Base-by-base conservation (phyloP, 176 grass and related monocot genomes). In the Musa schizocarpa region DNA sequence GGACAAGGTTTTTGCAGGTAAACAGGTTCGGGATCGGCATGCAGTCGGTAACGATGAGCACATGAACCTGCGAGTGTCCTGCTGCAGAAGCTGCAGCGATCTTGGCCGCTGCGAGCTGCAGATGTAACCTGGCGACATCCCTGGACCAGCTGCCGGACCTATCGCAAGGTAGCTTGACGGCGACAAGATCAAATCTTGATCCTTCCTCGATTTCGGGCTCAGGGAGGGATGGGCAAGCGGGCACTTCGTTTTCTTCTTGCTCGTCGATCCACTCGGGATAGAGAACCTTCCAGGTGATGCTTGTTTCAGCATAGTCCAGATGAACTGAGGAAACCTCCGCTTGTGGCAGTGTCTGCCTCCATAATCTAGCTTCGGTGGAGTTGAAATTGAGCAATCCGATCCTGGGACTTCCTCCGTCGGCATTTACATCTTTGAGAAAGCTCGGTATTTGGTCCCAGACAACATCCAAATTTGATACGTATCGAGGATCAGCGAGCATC, bases 261-360 rank as follows among this genome's bases (percentile, higher is more conserved):
- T 73, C 71, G 71, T 73, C 71, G 51, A 73, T 73, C 71, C 71
- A 73, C 1, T 73, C 71, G 2, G 71, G 71, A 16, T 73, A 73
- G 12, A 73, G 71, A 21, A 13, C 9, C n/a, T 26, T 14, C 71
- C 71, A 73, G 5, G 12, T 54, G 71, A 73, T 73, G 71, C 23
- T 73, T n/a, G 50, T 54, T 14, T 24, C 52, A 1, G 71, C 71
- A 21, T 73, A 26, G 1, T 54, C 52, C 52, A 73, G 71, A 2
- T n/a, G 52, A 19, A 73, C 22, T 4, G 52, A 12, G 12, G 71
- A 55, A 16, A 73, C 50, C n/a, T 73, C 71, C 25, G 71, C 71
- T 25, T 54, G 9, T 8, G 50, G 50, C 1, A 54, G 21, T 2
- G 71, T 26, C 11, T 49, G 51, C 51, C 12, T 20, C 52, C 50